Evolutionary conservation across 176 grass and related monocot species (phyloP), one percentile per base, ranked within the genome.

Genomic region (Carex pumila): DNA sequence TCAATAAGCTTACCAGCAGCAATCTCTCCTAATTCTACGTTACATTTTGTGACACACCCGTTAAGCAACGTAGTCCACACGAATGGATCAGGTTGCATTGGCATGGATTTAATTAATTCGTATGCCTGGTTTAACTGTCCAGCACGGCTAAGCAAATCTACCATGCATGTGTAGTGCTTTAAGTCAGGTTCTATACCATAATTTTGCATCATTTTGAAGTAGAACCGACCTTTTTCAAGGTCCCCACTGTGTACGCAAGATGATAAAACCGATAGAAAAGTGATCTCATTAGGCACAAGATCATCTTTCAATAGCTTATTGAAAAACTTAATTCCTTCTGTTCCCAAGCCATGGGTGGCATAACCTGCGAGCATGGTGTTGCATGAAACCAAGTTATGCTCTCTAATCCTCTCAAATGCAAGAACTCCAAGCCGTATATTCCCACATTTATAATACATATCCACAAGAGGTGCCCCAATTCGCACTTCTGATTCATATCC

Each of bases 371-470:
- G 75, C 59, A 86, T 80, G 13, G 75, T 86, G 71, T 86, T 86
- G 73, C 50, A 86, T 19, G 85, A 86, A 21, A 86, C 75, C 61
- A 86, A 69, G 45, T 81, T 86, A 79, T 86, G 85, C 45, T 61
- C 37, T 34, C 22, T 15, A 67, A 86, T 81, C 50, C 85, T 79
- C 32, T 86, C 17, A 70, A 80, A 86, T 80, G 85, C 45, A 21
- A 86, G 60, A 41, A 80, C 79, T 58, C 75, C 75, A 0, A 81
- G 76, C 17, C 5, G 37, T 47, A 81, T 47, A 41, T 36, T 70
- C 50, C 85, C 85, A n/a, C 85, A 86, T 70, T 86, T 86, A 31
- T 45, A 54, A 70, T 86, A 81, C 74, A 86, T 80, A 14, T 86
- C 85, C 85, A 86, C 85, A 59, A 81, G 61, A 32, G 75, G 62